Evolutionary conservation across 139 green algal genomes (phyloP).

Genomic region (Tetraselmis chui): DNA sequence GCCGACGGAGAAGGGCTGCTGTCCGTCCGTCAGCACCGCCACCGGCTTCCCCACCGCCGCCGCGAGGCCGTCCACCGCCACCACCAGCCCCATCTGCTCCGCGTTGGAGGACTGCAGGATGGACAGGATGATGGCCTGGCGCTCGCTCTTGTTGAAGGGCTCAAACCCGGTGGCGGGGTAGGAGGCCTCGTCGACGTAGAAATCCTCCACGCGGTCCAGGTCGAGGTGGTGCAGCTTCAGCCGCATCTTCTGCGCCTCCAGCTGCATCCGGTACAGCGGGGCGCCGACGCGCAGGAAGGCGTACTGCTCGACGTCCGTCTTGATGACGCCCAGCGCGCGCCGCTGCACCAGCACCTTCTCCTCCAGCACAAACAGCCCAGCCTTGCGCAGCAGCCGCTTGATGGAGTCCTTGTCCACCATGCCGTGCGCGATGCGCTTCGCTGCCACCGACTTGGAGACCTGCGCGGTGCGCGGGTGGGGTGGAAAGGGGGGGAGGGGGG

Average conservation of each 20-base stretch:
- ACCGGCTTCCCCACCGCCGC: background rate
- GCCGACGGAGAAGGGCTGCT: conserved; percentile 5
- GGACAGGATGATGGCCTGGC: conserved; percentile 16
- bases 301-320: conserved; percentile 17
- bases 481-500: no score
- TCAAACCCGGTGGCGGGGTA: conserved; percentile 21
- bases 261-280: conserved; percentile 28
- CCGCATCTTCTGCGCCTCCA: conserved; percentile 25
- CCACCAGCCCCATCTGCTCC: background rate
- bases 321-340: conserved; percentile 9
- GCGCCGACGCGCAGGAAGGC: conserved; percentile 17
- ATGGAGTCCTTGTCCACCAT: conserved; percentile 18
- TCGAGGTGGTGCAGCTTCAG: conserved; percentile 7
- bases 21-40: background rate
- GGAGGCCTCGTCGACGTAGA: conserved; percentile 22
- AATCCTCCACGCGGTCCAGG: conserved; percentile 17
- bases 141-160: conserved; percentile 13
- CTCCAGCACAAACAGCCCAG: conserved; percentile 17
- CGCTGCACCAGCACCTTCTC: conserved; percentile 18
- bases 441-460: conserved; percentile 6
- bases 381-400: conserved; percentile 8
- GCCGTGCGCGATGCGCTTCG: conserved; percentile 11
- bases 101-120: conserved; percentile 11
- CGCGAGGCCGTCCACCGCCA: background rate
- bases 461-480: no score